Conservation (phyloP, 306 rosid genomes). For the Cicer chorassanicum region DNA sequence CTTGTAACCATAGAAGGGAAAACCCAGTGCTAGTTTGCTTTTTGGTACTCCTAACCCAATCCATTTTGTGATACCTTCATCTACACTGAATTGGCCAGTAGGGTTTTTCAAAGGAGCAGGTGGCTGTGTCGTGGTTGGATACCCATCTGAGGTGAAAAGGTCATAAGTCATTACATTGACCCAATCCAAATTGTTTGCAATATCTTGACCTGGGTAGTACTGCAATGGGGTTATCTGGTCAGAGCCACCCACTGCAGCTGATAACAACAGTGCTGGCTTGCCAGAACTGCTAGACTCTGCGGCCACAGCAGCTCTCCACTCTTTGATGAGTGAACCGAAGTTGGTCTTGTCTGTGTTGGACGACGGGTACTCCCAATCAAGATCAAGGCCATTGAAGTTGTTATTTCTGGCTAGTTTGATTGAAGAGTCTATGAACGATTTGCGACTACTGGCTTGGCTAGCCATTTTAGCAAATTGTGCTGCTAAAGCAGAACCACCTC, state of each 20-base stretch:
- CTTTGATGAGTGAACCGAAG: conserved; percentile 46
- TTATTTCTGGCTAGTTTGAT: conserved; percentile 47
- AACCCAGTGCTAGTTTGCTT: conserved; percentile 29
- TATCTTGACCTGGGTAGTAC: conserved; percentile 31
- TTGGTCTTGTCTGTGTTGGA: conserved; percentile 41
- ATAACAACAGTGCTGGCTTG: conserved; percentile 28
- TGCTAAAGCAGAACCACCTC: neutral
- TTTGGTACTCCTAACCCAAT: conserved; percentile 17
- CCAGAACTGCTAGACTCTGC: conserved; percentile 43
- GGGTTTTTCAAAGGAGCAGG: conserved; percentile 42
- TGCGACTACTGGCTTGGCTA: conserved; percentile 33
- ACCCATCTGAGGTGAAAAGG: conserved; percentile 11
- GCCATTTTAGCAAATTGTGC: conserved; percentile 43
- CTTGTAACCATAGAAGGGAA: conserved; percentile 57
- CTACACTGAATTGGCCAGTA: conserved; percentile 24
- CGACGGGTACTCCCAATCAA: conserved; percentile 54
- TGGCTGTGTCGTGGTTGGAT: conserved; percentile 22
- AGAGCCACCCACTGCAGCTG: conserved; percentile 51
- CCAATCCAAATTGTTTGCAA: conserved; percentile 52
- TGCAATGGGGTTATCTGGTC: conserved; percentile 41
- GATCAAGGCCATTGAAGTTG: conserved; percentile 59
- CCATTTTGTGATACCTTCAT: conserved; percentile 38
- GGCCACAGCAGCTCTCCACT: conserved; percentile 50
- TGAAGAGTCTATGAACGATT: conserved; percentile 62
- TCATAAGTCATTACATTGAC: conserved; percentile 47